Base-by-base conservation (phyloP, 2,329 filamentous ascomycete species). In the Aspergillus quadricinctus region DNA sequence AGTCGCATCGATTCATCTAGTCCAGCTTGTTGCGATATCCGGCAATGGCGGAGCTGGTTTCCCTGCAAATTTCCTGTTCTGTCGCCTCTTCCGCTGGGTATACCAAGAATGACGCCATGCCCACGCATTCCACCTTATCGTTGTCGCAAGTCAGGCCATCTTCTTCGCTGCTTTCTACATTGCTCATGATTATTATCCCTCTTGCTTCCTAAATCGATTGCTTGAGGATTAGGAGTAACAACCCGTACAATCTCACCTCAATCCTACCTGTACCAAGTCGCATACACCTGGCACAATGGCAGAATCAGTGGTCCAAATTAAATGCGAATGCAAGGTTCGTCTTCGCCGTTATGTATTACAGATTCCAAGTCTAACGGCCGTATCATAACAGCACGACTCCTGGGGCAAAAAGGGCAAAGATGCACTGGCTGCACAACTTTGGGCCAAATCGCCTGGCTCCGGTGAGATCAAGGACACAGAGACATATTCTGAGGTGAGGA, bases 401-500 rank as follows among this genome's bases (percentile, higher is more conserved):
- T 92, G 88, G 88, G 89, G 88, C 2, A 88, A 85, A 68, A 79
- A 82, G 63, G 88, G 88, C 28, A 80, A 78, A 14, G 70, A 86
- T 2, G 90, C 88, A 0, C 71, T 90, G 11, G 85, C 86, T 11
- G 88, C 86, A 1, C 79, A 78, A 45, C 75, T 90, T 9, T 89
- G 86, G 64, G 79, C 81, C 10, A 82, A 87, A 62, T 88, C 87
- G 0, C 84, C 85, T 0, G 83, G 84, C 11, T 81, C 78, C 5
- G 77, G 79, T 37, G 88, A 88, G 58, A 81, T 91, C 50, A 80
- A 90, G 23, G 82, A 89, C 54, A 77, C 80, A 56, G 80, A 84
- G 63, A 72, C 77, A 6, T 92, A 92, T 66, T 81, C 83, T 1
- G 84, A 87, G 68, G 81, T 83, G 55, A 27, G 43, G 6, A 37